A percentile compares a stretch with the other conserved stretches of the same genome.
Evolutionary conservation across 768 basidiomycete species (phyloP).

Genomic region (Suillus bovinus): DNA sequence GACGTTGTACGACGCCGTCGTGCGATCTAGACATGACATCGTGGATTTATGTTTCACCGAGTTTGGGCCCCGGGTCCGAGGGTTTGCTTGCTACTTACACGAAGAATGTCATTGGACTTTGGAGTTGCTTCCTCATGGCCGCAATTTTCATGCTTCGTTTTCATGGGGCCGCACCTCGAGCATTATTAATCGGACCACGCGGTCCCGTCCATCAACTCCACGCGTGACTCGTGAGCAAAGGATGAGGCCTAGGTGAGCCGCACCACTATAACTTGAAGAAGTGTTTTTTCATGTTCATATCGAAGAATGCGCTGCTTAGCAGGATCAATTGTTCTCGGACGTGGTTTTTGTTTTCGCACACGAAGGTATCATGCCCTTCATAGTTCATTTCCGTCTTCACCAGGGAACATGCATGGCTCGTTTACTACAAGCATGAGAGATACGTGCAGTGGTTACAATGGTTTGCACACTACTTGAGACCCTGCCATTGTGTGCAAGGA

Average conservation of each 20-base stretch:
- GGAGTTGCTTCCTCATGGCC: not conserved
- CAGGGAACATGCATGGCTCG: not conserved
- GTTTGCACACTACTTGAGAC: not conserved
- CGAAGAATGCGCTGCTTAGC: not conserved
- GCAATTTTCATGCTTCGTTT: not conserved
- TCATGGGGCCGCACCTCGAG: not conserved
- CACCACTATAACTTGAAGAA: not conserved
- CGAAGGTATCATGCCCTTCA: not conserved
- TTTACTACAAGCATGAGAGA: not conserved
- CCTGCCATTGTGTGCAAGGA: not conserved
- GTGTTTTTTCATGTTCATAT: not conserved
- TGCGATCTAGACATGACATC: not conserved
- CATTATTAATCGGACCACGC: too few relatives aligned
- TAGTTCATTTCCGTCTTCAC: constrained; percentile 1
- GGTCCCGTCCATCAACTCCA: too few relatives aligned
- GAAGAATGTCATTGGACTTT: constrained; percentile 4
- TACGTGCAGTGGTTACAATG: not conserved
- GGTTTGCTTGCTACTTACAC: not conserved
- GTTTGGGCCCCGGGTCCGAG: constrained; percentile 4
- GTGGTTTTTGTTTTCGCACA: constrained; percentile 2
- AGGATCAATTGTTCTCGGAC: not conserved
- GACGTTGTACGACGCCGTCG: not conserved
- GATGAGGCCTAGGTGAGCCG: not conserved
- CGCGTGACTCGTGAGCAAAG: not conserved
- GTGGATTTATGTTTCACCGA: not conserved